A percentile compares a stretch with the other conserved stretches of the same genome.
phyloP scores from a whole-genome alignment of 2,329 filamentous ascomycete species.

The Drechslerella stenobrocha region DNA sequence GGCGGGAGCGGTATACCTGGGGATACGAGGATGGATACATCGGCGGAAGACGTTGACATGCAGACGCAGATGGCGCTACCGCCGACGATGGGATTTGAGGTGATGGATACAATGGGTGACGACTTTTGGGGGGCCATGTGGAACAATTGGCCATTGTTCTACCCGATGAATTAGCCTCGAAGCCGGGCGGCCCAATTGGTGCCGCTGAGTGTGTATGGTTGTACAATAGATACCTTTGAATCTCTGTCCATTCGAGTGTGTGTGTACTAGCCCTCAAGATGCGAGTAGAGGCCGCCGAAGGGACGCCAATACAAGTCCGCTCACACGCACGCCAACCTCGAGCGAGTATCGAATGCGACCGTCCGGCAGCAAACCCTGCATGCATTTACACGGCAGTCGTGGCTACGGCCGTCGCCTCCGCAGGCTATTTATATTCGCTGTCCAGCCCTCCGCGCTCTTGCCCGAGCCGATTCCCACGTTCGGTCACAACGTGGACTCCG shows the following conservation, averaged over 20 bases:
- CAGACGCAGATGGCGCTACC: constrained; percentile 18
- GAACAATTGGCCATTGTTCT: constrained; percentile 46
- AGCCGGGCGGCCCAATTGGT: not conserved
- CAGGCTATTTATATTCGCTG: no score
- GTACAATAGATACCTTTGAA: constrained; percentile 5
- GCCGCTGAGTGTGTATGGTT: not conserved
- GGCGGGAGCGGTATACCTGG: not conserved
- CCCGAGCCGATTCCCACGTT: no score
- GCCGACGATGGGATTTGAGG: constrained; percentile 36
- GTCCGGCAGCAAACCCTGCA: constrained; percentile 41
- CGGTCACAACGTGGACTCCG: no score
- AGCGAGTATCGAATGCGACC: constrained; percentile 38
- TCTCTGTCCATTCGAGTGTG: no score
- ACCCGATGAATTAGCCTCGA: not conserved
- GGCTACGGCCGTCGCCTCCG: not conserved
- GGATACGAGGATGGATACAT: not conserved
- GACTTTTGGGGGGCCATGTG: constrained; percentile 47
- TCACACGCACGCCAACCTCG: no score
- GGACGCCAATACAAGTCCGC: no score
- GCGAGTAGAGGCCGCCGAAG: no score
- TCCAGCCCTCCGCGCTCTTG: no score
- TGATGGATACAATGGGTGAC: constrained; percentile 20
- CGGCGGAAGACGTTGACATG: constrained; percentile 6
- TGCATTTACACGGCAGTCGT: constrained; percentile 23
- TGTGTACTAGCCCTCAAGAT: no score